Base-by-base conservation (phyloP, 1,139 yeast species). In the Yamadazyma conglobata region DNA sequence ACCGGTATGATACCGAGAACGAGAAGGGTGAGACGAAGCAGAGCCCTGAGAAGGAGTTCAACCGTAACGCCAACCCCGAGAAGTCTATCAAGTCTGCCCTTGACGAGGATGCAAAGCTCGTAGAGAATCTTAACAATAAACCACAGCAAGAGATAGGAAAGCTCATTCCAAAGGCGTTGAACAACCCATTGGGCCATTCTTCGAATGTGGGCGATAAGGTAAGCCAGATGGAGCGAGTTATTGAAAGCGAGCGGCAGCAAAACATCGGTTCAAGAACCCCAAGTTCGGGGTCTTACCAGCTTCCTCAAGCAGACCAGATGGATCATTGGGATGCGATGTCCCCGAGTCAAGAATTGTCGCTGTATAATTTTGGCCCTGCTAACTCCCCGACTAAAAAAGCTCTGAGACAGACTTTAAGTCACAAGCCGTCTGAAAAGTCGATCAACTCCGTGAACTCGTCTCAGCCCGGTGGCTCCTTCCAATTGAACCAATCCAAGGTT, bases 401-500 rank as follows among this genome's bases (percentile, higher is more conserved):
- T 15, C 26, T 6, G 19, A 25, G 30, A 15, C 32, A 19, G 8
- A 8, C 15, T 24, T 32, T 46, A 22, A 34, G 30, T 19, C 46
- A 39, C 14, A 47, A 42, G 28, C 34, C 35, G 4, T 42, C 53
- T 6, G 51, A 47, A 14, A 16, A 36, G 6, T 42, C 52, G 3
- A 17, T 40, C 4, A 24, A 15, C 7, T 33, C 44, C 5, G 15
- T n/a, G 3, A 32, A 25, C 13, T 34, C 36, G 16, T 24, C 29
- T 5, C 13, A 10, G 6, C 18, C 27, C 4, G 9, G 9, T 17
- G 9, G 6, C 8, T 20, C 21, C 3, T 3, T 18, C 6, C 13
- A 23, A 11, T 23, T 15, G 15, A 25, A 25, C 10, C 49, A 17
- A 11, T 27, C 30, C 31, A 62, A 62, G 34, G 93, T 83, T 1